These are phyloP conservation scores for Microsporum audouinii DNA, from an alignment of 2,329 filamentous ascomycete species.

Conservation along the genomic window DNA sequence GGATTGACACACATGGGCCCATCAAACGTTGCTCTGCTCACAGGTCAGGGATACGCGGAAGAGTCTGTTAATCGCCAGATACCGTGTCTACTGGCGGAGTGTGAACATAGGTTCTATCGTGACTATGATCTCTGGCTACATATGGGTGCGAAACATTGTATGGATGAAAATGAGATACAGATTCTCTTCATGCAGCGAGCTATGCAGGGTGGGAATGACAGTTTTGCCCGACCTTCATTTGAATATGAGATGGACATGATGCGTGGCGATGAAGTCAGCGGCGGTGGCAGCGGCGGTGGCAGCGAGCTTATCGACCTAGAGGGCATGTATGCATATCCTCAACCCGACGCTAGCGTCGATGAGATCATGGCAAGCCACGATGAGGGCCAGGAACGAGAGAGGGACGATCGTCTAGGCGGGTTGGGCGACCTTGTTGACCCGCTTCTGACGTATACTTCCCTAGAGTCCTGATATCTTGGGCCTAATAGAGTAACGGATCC, in stretches of 20 bases:
- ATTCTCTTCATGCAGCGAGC: slow-evolving; percentile 32
- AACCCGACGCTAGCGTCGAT: not conserved
- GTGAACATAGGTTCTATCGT: slow-evolving; percentile 45
- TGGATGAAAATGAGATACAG: slow-evolving; percentile 30
- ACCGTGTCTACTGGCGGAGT: slow-evolving; percentile 40
- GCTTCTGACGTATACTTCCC: slow-evolving; percentile 20
- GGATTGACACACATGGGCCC: slow-evolving; percentile 4
- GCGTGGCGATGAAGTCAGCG: not conserved
- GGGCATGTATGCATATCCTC: not conserved
- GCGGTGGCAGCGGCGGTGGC: not conserved
- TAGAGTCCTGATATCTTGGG: not conserved
- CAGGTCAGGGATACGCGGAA: slow-evolving; percentile 45
- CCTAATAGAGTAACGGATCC: too few relatives aligned
- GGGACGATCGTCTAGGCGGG: not conserved
- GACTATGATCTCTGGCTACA: slow-evolving; percentile 49
- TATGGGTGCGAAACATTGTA: slow-evolving; percentile 37
- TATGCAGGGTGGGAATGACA: slow-evolving; percentile 23
- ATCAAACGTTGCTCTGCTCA: slow-evolving; percentile 40
- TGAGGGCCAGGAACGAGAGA: not conserved
- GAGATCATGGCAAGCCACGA: slow-evolving; percentile 3
- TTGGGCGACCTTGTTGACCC: slow-evolving; percentile 26
- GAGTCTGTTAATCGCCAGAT: slow-evolving; percentile 39
- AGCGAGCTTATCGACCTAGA: slow-evolving; percentile 5
- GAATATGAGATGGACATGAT: slow-evolving; percentile 7
- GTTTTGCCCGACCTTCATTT: slow-evolving; percentile 7